Conservation (phyloP, 148 eudicot species). For the Camellia sinensis region DNA sequence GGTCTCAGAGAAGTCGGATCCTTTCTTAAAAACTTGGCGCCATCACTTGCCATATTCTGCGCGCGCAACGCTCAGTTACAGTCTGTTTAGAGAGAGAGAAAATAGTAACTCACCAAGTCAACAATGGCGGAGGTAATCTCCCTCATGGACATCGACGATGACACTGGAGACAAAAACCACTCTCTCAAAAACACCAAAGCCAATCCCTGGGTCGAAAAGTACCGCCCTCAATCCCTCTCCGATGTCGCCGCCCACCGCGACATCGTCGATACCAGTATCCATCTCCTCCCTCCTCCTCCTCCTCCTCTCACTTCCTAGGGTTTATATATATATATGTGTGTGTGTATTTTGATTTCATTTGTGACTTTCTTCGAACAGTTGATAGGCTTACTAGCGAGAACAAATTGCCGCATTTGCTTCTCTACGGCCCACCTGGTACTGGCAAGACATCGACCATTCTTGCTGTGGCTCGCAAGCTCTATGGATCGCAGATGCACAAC, state of each 20-base stretch:
- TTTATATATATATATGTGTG: not conserved
- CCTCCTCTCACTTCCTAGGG: not conserved
- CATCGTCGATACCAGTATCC: constrained; percentile 79
- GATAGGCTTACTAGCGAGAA: constrained; percentile 93
- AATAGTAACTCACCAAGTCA: not conserved
- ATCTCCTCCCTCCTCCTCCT: too few relatives aligned
- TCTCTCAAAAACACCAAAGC: constrained; percentile 37
- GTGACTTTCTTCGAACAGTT: constrained; percentile 38
- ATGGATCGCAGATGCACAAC: constrained; percentile 76
- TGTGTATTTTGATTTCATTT: too few relatives aligned
- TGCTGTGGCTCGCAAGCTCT: constrained; percentile 84
- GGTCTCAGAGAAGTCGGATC: too few relatives aligned
- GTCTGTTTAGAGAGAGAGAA: not conserved
- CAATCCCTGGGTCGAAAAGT: constrained; percentile 95
- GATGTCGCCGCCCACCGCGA: constrained; percentile 99
- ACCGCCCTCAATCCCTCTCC: constrained; percentile 88
- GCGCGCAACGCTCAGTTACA: too few relatives aligned
- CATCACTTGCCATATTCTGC: not conserved
- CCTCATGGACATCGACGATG: constrained; percentile 73
- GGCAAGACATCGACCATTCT: constrained; percentile 93
- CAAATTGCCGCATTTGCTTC: constrained; percentile 79
- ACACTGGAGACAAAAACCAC: not conserved
- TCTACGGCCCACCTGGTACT: constrained; percentile 97
- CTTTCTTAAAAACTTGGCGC: not conserved
- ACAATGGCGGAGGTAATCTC: constrained; percentile 57